phyloP scores from a whole-genome alignment of 257 asterid species.

The Euphrasia confusa region DNA sequence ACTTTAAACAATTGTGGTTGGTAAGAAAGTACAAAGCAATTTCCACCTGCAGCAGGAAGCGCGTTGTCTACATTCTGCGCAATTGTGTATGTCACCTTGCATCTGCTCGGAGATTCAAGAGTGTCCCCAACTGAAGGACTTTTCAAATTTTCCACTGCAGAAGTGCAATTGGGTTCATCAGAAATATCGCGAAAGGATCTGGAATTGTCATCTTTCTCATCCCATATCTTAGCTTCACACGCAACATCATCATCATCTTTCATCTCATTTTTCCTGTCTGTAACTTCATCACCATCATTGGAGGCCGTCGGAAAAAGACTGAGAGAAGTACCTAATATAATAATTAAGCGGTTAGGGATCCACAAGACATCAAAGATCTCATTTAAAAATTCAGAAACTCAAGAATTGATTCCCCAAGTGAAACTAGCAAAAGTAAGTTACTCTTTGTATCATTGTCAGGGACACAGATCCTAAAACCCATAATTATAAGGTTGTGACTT shows the following conservation, averaged over 20 bases:
- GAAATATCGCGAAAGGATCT: constrained; percentile 17
- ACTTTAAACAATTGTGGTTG: neutral
- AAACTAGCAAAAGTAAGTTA: neutral
- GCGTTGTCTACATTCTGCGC: constrained; percentile 15
- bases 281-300: constrained; percentile 17
- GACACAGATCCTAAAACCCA: neutral
- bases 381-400: neutral
- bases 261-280: neutral
- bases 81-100: constrained; percentile 16
- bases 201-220: constrained; percentile 16
- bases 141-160: neutral
- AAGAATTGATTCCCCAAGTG: neutral
- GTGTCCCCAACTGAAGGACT: neutral
- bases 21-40: neutral
- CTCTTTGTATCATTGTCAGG: neutral
- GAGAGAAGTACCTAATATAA: constrained; percentile 25
- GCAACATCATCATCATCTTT: constrained; percentile 18
- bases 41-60: constrained; percentile 30
- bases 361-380: neutral
- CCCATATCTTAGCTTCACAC: constrained; percentile 16
- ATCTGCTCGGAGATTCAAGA: constrained; percentile 9
- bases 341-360: constrained; percentile 2
- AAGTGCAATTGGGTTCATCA: constrained; percentile 17
- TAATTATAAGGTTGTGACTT: neutral
- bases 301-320: constrained; percentile 17